Conservation (phyloP, 208 protist genomes). For the Trypanosoma scelopori region DNA sequence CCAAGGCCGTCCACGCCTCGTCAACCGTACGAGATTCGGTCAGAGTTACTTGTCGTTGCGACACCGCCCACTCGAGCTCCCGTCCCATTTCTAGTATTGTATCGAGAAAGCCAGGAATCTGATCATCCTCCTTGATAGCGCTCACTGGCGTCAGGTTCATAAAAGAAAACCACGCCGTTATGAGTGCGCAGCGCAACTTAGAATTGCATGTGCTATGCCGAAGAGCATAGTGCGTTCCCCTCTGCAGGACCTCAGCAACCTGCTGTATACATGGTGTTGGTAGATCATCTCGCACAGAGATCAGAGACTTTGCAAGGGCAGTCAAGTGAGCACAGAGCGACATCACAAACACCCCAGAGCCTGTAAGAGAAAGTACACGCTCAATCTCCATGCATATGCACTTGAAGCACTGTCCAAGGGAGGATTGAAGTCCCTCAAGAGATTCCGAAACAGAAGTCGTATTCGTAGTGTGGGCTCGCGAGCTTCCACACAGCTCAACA, state of each 20-base stretch:
- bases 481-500: constrained; percentile 17
- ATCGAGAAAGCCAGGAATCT: constrained; percentile 28
- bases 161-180: constrained; percentile 60
- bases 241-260: constrained; percentile 24
- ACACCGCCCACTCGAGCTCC: constrained; percentile 23
- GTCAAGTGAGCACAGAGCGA: constrained; percentile 30
- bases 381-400: constrained; percentile 36
- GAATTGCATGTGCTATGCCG: constrained; percentile 20
- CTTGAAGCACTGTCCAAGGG: constrained; percentile 37
- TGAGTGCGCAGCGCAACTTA: constrained; percentile 40
- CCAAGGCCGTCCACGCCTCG: constrained; percentile 65
- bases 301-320: constrained; percentile 34
- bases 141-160: constrained; percentile 41
- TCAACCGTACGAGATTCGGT: neutral
- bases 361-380: constrained; percentile 22
- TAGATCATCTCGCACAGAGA: constrained; percentile 14
- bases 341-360: constrained; percentile 25
- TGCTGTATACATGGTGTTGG: constrained; percentile 18
- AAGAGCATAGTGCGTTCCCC: constrained; percentile 25
- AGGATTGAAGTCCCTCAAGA: constrained; percentile 9
- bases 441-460: neutral
- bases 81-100: constrained; percentile 22
- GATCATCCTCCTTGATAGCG: constrained; percentile 17
- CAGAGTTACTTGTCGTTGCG: neutral
- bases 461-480: neutral